Evolutionary conservation across 75 land plant species (phyloP), one percentile per base, ranked within the genome.

Genomic region (Picea sitchensis): DNA sequence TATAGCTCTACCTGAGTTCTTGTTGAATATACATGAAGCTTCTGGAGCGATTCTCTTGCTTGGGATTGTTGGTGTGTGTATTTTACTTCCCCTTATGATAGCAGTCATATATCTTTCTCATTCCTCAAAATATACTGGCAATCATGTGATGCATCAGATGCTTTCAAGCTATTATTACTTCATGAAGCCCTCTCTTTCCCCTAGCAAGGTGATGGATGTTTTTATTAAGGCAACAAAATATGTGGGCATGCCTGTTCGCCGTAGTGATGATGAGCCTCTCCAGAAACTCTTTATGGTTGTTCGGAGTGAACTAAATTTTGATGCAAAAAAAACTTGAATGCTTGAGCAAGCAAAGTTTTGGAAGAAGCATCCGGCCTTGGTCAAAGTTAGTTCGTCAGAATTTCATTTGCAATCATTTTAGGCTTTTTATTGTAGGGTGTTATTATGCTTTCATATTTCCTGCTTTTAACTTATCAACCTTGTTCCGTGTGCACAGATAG

Each of bases 301-400:
- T 26, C 91, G 99, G 56, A 95, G 98, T 86, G 99, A 96, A 75
- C 86, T 96, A 58, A 93, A 95, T 76, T 69, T 96, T 54, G 98
- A 96, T 80, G 86, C 92, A 94, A 76, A 96, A 91, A n/a, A n/a
- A n/a, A n/a, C 81, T 90, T 95, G 59, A 90, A 85, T n/a, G 81
- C 92, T 91, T 81, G 99, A 96, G 80, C 98, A 96, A 79, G 95
- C 93, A 30, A 96, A 96, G 86, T 96, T 96, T 84, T 95, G 98
- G 99, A 94, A 92, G 86, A 88, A 87, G 78, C 95, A 96, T 77
- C 99, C 99, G 32, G 88, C 98, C 15, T 51, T 92, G 75, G 92
- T 95, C 14, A 96, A 96, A 92, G 99, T 94, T 59, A 79, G 59
- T 54, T 47, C 60, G 26, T 36, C 57, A 77, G 23, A 59, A 74